These are phyloP conservation scores for Gastrolobium villosum DNA, from an alignment of 306 rosid genomes.

Conservation along the genomic window DNA sequence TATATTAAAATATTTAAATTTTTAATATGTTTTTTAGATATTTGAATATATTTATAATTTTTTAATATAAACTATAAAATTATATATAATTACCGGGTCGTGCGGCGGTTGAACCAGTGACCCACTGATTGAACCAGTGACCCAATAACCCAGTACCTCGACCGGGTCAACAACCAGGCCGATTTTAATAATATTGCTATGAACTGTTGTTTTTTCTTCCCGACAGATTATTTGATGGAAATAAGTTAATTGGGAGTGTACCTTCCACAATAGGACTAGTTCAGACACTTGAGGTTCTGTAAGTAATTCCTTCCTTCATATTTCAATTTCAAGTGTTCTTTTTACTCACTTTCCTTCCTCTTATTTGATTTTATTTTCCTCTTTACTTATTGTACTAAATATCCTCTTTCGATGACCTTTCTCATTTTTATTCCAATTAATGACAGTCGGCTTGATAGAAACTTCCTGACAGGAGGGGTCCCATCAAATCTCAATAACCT, in stretches of 20 bases:
- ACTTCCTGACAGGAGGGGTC: slow-evolving; percentile 70
- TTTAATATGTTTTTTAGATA: too few species aligned
- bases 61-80: too few species aligned
- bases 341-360: background rate
- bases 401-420: background rate
- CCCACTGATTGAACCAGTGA: too few species aligned
- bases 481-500: slow-evolving; percentile 80
- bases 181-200: too few species aligned
- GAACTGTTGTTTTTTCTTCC: slow-evolving; percentile 21
- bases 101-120: too few species aligned
- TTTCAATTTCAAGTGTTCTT: background rate
- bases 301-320: slow-evolving; percentile 60
- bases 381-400: slow-evolving; percentile 6
- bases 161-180: too few species aligned
- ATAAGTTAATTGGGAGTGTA: slow-evolving; percentile 65
- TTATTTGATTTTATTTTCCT: background rate
- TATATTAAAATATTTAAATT: too few species aligned
- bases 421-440: slow-evolving; percentile 43
- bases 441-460: slow-evolving; percentile 95
- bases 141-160: too few species aligned
- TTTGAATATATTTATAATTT: too few species aligned
- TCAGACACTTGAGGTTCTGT: slow-evolving; percentile 93
- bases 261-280: slow-evolving; percentile 83
- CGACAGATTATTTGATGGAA: slow-evolving; percentile 86
- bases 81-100: too few species aligned